A percentile compares a stretch with the other conserved stretches of the same genome.
These are phyloP conservation scores for Citrus glauca DNA, from an alignment of 345 rosid species.

Conservation along the genomic window DNA sequence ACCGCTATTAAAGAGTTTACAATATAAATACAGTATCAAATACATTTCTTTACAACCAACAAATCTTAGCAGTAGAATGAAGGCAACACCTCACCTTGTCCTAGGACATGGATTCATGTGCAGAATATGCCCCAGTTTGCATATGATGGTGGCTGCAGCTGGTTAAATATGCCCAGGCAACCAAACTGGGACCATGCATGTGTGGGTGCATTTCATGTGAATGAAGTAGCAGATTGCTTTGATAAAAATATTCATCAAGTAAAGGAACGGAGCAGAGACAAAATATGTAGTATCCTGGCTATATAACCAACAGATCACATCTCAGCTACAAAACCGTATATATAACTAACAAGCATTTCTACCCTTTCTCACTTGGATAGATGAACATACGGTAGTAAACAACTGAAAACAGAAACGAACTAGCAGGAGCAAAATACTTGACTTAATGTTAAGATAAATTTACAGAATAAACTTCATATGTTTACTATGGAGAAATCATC, in stretches of 20 bases:
- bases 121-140: neutral
- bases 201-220: conserved; percentile 1
- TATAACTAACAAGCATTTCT: neutral
- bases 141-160: conserved; percentile 2
- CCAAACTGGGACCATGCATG: conserved; percentile 3
- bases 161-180: neutral
- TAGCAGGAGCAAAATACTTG: neutral
- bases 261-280: neutral
- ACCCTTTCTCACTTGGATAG: neutral
- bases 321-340: neutral
- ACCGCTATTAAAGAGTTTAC: neutral
- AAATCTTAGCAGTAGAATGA: neutral
- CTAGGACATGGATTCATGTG: neutral
- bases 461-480: neutral
- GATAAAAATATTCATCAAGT: neutral
- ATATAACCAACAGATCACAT: neutral
- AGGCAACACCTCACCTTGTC: neutral
- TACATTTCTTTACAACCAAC: neutral
- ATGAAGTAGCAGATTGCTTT: neutral
- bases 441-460: neutral
- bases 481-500: neutral
- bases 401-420: neutral
- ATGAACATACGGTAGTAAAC: neutral
- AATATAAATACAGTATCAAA: neutral
- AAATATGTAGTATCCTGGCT: neutral